A percentile compares a stretch with the other conserved stretches of the same genome.
Evolutionary conservation across 1,139 yeast species (phyloP).

Genomic region (Blastobotrys arbuscula): DNA sequence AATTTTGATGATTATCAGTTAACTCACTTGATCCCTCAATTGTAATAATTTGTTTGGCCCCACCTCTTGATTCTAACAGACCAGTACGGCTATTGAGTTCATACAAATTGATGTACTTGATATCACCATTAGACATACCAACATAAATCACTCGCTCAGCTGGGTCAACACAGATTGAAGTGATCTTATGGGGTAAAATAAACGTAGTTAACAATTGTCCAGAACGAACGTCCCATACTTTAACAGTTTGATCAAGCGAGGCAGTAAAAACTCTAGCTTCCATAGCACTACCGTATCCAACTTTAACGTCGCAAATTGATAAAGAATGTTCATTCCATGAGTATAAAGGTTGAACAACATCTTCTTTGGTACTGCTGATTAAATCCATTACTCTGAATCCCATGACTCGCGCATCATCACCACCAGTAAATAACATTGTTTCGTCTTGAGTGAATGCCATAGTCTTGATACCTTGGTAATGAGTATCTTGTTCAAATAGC

Average conservation of each 20-base stretch:
- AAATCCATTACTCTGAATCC: constrained; percentile 71
- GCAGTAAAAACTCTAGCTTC: constrained; percentile 67
- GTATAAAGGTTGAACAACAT: constrained; percentile 39
- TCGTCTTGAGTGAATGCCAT: constrained; percentile 62
- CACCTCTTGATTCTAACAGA: constrained; percentile 49
- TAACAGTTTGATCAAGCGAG: constrained; percentile 70
- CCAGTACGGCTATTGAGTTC: constrained; percentile 43
- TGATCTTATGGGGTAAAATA: constrained; percentile 55
- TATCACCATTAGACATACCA: constrained; percentile 61
- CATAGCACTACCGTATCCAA: constrained; percentile 48
- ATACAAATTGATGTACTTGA: constrained; percentile 56
- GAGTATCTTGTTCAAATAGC: constrained; percentile 69
- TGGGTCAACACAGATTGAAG: constrained; percentile 67
- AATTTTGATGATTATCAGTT: constrained; percentile 26
- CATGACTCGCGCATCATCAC: constrained; percentile 72
- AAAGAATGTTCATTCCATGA: constrained; percentile 72
- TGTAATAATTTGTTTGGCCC: constrained; percentile 43
- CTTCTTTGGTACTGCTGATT: constrained; percentile 36
- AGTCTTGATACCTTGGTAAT: constrained; percentile 68
- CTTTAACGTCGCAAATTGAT: constrained; percentile 57
- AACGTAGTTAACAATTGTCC: constrained; percentile 58
- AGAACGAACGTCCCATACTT: constrained; percentile 39
- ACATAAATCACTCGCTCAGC: constrained; percentile 70
- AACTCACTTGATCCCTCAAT: constrained; percentile 22
- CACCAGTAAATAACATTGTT: constrained; percentile 64